Conservation (phyloP, 2,329 filamentous ascomycete genomes). For the Colletotrichum plurivorum region DNA sequence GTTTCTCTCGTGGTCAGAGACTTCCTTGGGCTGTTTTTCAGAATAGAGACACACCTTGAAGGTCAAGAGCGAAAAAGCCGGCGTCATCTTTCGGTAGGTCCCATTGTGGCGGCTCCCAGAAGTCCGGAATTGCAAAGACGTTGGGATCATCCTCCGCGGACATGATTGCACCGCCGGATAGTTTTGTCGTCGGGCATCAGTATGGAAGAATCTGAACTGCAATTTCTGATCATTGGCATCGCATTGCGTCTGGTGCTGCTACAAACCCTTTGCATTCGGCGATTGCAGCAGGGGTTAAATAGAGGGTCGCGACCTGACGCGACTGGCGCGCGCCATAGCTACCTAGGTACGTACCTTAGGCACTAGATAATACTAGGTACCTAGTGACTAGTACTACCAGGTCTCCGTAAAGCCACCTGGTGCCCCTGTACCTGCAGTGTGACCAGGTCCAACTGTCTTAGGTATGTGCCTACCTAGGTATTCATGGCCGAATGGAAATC, state of each 20-base stretch:
- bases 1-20: background rate
- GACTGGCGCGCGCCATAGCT: slow-evolving; percentile 24
- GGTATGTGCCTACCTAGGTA: too few relatives aligned
- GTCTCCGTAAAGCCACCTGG: background rate
- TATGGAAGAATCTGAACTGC: background rate
- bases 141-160: slow-evolving; percentile 62
- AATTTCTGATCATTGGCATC: slow-evolving; percentile 15
- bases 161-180: slow-evolving; percentile 47
- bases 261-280: too few relatives aligned
- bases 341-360: too few relatives aligned
- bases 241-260: background rate
- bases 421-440: too few relatives aligned
- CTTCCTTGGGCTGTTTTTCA: background rate
- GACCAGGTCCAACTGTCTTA: too few relatives aligned
- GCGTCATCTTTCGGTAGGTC: slow-evolving; percentile 46
- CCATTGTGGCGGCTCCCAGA: slow-evolving; percentile 70
- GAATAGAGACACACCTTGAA: slow-evolving; percentile 49
- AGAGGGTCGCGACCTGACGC: slow-evolving; percentile 29
- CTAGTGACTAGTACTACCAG: too few relatives aligned
- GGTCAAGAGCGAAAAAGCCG: slow-evolving; percentile 60
- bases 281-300: background rate
- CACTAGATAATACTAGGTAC: too few relatives aligned
- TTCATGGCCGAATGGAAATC: too few relatives aligned
- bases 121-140: slow-evolving; percentile 75
- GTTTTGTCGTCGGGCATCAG: slow-evolving; percentile 5